Evolutionary conservation across 2,329 filamentous ascomycete species (phyloP).

Genomic region (Pseudonectria foliicola): DNA sequence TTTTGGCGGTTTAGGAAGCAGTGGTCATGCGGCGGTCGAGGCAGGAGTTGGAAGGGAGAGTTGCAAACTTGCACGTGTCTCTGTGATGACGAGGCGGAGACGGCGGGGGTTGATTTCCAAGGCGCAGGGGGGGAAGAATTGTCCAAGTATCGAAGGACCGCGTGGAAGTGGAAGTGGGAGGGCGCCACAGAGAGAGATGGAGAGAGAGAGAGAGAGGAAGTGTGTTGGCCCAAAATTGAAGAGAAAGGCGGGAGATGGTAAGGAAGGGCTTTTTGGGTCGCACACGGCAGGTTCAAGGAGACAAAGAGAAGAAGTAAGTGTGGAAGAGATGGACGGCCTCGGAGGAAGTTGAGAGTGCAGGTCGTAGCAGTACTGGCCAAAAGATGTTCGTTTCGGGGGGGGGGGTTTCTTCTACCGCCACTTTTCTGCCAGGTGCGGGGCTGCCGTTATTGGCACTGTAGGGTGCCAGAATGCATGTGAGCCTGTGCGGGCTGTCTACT

Average conservation of each 20-base stretch:
- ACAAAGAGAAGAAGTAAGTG: slow-evolving; percentile 5
- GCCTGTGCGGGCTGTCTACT: no score
- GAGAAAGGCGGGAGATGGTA: slow-evolving; percentile 5
- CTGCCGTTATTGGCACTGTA: neutral
- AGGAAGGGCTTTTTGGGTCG: neutral
- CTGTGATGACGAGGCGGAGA: slow-evolving; percentile 23
- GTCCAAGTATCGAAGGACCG: neutral
- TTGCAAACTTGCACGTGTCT: slow-evolving; percentile 24
- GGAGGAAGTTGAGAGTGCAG: slow-evolving; percentile 5
- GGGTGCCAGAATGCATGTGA: no score
- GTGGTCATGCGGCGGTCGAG: slow-evolving; percentile 30
- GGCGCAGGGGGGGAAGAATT: neutral
- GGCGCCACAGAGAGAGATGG: slow-evolving; percentile 6
- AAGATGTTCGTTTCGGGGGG: slow-evolving; percentile 1
- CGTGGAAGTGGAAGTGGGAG: slow-evolving; percentile 1
- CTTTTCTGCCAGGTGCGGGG: slow-evolving; percentile 3
- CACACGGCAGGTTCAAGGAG: slow-evolving; percentile 1
- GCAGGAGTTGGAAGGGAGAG: slow-evolving; percentile 6
- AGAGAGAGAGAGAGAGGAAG: slow-evolving; percentile 2
- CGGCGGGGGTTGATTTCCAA: slow-evolving; percentile 18
- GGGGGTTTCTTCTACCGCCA: slow-evolving; percentile 11
- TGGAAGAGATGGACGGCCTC: slow-evolving; percentile 1
- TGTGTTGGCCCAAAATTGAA: slow-evolving; percentile 3
- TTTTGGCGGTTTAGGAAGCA: slow-evolving; percentile 38
- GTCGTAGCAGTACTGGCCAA: slow-evolving; percentile 5